Percentiles rank a stretch among this genome's conserved stretches.
Conservation (phyloP, 2,329 filamentous ascomycete genomes). For the Fusarium lyarnte region DNA sequence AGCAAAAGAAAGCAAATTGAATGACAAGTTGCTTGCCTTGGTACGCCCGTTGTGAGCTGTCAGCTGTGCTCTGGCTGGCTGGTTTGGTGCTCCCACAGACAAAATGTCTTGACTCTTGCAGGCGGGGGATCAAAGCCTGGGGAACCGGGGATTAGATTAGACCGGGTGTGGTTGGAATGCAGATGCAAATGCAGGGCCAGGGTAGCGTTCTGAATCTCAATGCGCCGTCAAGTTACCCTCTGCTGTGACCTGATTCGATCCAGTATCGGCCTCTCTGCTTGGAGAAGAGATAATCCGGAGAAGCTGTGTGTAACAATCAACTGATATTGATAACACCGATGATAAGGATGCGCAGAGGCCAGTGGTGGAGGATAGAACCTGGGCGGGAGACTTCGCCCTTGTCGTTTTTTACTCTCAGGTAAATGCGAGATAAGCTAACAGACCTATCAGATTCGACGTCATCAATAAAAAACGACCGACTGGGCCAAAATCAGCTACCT, state of each 20-base stretch:
- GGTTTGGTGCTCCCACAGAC: slow-evolving; percentile 13
- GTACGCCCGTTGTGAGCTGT: slow-evolving; percentile 36
- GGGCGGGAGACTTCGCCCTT: background rate
- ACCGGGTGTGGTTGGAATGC: slow-evolving; percentile 27
- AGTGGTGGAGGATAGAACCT: background rate
- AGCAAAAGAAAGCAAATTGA: background rate
- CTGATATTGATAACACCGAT: background rate
- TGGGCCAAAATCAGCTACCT: slow-evolving; percentile 23
- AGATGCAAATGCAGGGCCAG: slow-evolving; percentile 2
- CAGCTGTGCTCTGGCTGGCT: slow-evolving; percentile 29
- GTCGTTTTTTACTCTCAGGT: slow-evolving; percentile 52
- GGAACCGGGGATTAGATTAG: slow-evolving; percentile 39
- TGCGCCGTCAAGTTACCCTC: slow-evolving; percentile 5
- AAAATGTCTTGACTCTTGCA: slow-evolving; percentile 25
- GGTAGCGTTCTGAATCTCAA: slow-evolving; percentile 15
- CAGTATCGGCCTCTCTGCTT: slow-evolving; percentile 1
- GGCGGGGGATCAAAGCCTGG: slow-evolving; percentile 35
- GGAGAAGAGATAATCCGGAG: slow-evolving; percentile 21
- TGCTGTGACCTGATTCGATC: slow-evolving; percentile 27
- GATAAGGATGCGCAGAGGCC: slow-evolving; percentile 5
- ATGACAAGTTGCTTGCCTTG: slow-evolving; percentile 20
- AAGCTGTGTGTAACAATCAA: slow-evolving; percentile 9
- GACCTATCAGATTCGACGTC: slow-evolving; percentile 62
- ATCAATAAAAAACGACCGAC: slow-evolving; percentile 49
- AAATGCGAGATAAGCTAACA: slow-evolving; percentile 65